Conservation (phyloP, 768 basidiomycete genomes). For the Hygrocybe coccinea region DNA sequence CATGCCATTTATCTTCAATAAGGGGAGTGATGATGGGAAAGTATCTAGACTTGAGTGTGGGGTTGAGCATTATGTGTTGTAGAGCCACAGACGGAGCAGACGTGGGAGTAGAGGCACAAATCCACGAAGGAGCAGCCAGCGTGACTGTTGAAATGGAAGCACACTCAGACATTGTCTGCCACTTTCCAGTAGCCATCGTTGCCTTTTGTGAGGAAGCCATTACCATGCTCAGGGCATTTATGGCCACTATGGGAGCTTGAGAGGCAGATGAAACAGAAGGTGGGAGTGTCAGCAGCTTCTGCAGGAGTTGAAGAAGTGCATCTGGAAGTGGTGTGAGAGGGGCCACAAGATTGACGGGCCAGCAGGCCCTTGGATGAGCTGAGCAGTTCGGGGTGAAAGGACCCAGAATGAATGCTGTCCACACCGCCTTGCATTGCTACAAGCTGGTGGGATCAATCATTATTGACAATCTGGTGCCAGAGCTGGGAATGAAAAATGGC, state of each 20-base stretch:
- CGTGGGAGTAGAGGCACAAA: conserved; percentile 6
- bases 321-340: background rate
- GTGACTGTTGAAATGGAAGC: conserved; percentile 3
- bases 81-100: conserved; percentile 14
- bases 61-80: conserved; percentile 8
- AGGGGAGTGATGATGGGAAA: conserved; percentile 19
- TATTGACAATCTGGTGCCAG: background rate
- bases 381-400: background rate
- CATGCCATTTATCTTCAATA: conserved; percentile 11
- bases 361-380: background rate
- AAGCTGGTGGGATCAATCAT: background rate
- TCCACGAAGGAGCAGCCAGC: background rate
- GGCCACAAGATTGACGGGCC: background rate
- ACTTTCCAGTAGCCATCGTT: background rate
- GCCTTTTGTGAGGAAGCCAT: background rate
- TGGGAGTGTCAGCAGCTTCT: background rate
- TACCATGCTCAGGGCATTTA: background rate
- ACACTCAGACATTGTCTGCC: background rate
- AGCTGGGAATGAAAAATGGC: background rate
- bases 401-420: background rate
- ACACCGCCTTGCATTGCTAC: no score
- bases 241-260: background rate
- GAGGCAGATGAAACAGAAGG: background rate
- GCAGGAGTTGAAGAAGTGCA: background rate
- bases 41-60: background rate